phyloP scores from a whole-genome alignment of 257 asterid species.

The Henckelia pumila region DNA sequence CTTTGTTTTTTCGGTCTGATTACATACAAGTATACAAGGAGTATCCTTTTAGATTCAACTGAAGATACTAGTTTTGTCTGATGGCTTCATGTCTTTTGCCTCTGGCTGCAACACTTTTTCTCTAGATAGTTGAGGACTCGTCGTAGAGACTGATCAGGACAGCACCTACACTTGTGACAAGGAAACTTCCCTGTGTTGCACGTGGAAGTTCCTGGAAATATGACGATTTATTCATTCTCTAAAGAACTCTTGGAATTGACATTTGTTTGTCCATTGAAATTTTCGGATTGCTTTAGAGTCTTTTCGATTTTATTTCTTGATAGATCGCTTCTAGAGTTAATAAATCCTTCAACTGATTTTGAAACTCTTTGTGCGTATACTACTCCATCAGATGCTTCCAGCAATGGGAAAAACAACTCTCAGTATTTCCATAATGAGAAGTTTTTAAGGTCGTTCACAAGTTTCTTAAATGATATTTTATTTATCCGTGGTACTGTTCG shows the following conservation, averaged over 20 bases:
- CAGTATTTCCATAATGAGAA: neutral
- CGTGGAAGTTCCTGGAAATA: slow-evolving; percentile 6
- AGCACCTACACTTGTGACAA: neutral
- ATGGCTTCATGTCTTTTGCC: neutral
- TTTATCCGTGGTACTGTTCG: neutral
- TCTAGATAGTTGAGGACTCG: slow-evolving; percentile 10
- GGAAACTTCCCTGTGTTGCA: slow-evolving; percentile 18
- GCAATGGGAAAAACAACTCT: slow-evolving; percentile 14
- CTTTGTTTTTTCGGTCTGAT: neutral
- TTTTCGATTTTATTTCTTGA: too few relatives aligned
- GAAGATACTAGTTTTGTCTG: slow-evolving; percentile 8
- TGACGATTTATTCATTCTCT: neutral
- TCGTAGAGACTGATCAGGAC: slow-evolving; percentile 9
- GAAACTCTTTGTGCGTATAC: too few relatives aligned
- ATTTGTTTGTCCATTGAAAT: neutral
- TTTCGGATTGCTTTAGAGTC: neutral
- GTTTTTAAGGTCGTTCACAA: neutral
- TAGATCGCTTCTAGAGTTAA: too few relatives aligned
- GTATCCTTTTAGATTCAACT: slow-evolving; percentile 7
- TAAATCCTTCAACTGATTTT: too few relatives aligned
- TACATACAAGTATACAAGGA: slow-evolving; percentile 8
- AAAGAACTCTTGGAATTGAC: neutral
- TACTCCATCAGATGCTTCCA: too few relatives aligned
- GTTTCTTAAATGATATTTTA: neutral
- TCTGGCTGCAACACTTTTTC: neutral